A percentile compares a stretch with the other conserved stretches of the same genome.
phyloP scores from a whole-genome alignment of 1,139 yeast species.

The Blastobotrys ciferrii region DNA sequence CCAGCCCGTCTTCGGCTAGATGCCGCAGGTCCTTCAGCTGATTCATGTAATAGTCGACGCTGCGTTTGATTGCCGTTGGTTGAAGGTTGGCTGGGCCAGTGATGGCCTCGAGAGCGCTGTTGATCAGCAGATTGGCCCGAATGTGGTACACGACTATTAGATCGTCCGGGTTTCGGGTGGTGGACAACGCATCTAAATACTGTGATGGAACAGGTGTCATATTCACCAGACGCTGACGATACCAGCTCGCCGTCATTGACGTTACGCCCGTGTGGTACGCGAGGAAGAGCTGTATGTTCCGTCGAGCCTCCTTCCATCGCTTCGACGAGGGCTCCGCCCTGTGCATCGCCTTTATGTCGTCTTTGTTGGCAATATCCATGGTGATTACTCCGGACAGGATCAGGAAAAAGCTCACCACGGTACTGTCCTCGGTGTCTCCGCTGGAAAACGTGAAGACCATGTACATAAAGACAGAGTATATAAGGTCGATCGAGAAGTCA shows the following conservation, averaged over 20 bases:
- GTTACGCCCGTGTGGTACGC: background rate
- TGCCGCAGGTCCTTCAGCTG: background rate
- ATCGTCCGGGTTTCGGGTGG: background rate
- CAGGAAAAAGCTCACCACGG: background rate
- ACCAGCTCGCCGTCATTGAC: background rate
- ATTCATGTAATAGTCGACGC: background rate
- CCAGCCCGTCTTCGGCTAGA: background rate
- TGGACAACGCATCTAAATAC: slow-evolving; percentile 1
- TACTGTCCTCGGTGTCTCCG: background rate
- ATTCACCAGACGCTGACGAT: background rate
- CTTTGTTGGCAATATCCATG: background rate
- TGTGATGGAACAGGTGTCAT: background rate
- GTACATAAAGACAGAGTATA: background rate
- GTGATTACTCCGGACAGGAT: background rate
- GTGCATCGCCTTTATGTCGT: background rate
- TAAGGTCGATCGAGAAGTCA: background rate
- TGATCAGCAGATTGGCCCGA: background rate
- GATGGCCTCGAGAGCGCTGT: background rate
- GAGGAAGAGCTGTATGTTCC: slow-evolving; percentile 1
- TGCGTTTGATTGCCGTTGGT: background rate
- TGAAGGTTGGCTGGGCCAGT: background rate
- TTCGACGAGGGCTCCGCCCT: background rate
- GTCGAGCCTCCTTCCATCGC: background rate
- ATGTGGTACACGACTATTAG: background rate
- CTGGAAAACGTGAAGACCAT: background rate